Conservation (phyloP, 2,329 filamentous ascomycete species). For the Chaetomiaceae sp. region DNA sequence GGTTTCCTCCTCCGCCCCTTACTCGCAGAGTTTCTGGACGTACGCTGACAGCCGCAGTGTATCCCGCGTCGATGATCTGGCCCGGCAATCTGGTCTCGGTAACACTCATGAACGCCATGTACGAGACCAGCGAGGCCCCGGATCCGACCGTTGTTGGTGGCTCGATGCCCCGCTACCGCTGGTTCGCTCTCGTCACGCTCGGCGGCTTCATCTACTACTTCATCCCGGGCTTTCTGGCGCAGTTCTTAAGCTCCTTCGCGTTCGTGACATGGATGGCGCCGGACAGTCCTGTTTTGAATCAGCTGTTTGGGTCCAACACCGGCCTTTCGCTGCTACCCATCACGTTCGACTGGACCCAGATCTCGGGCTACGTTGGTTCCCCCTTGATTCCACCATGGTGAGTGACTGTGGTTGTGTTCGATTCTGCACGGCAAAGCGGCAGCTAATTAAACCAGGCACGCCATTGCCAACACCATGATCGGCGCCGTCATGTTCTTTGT, state of each 20-base stretch:
- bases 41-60: conserved; percentile 39
- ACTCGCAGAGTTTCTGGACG: no score
- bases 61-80: conserved; percentile 69
- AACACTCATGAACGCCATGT: conserved; percentile 65
- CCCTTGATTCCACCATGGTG: conserved; percentile 65
- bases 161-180: conserved; percentile 57
- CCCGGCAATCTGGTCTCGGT: conserved; percentile 60
- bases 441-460: conserved; percentile 41
- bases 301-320: conserved; percentile 64
- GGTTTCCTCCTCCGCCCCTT: no score
- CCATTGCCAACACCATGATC: conserved; percentile 66
- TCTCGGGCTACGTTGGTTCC: conserved; percentile 61
- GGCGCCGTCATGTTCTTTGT: conserved; percentile 62
- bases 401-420: conserved; percentile 13
- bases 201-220: conserved; percentile 61
- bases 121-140: conserved; percentile 49
- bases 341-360: conserved; percentile 71
- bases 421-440: background rate
- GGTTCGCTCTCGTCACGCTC: conserved; percentile 54
- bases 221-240: conserved; percentile 62
- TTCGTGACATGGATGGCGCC: conserved; percentile 68
- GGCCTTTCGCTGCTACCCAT: conserved; percentile 64
- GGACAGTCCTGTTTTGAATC: conserved; percentile 61
- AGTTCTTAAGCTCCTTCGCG: conserved; percentile 64
- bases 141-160: conserved; percentile 55